Base-by-base conservation (phyloP, 192 early-diverging fungal genomes). In the Entophlyctis luteolus region DNA sequence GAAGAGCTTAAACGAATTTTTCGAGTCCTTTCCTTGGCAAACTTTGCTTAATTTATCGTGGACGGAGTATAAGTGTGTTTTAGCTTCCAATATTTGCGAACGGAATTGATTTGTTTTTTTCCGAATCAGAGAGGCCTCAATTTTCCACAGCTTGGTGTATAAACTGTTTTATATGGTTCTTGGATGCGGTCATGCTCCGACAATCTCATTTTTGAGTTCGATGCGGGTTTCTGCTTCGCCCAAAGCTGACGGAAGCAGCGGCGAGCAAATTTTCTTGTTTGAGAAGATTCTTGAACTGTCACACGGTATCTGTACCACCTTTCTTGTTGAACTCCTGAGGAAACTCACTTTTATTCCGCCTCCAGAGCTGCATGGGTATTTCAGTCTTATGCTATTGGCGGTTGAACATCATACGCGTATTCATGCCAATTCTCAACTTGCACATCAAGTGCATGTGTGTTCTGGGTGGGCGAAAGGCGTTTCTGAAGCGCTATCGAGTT, bases 131-230 rank as follows among this genome's bases (percentile, higher is more conserved):
- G 27, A 36, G 25, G 57, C 57, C 23, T 45, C 37, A 28, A 59
- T 59, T 22, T 59, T 28, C 46, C 57, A 59, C 20, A 42, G 20
- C n/a, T 42, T 59, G 4, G 14, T 59, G 5, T 59, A 59, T 42
- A 59, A 59, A 28, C 12, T 59, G 38, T 20, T 59, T 3, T 59
- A 42, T 37, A 45, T 59, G 34, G 57, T 23, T 5, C 37, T 59
- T n/a, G 57, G 36, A 3, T 16, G 57, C 37, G n/a, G 46, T 0
- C 57, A 59, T 55, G 36, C 31, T 35, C 14, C 31, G 5, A 34
- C 54, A 16, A 32, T 55, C 0, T n/a, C 31, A 20, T 4, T 33
- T 27, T 20, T 55, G 4, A 34, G 54, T 33, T 52, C 20, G 49
- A 16, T 23, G 20, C 18, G 22, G 18, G 22, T 55, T 55, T 12